Evolutionary conservation across 352 stramenopile species (phyloP).

Genomic region (Peronospora belbahrii): DNA sequence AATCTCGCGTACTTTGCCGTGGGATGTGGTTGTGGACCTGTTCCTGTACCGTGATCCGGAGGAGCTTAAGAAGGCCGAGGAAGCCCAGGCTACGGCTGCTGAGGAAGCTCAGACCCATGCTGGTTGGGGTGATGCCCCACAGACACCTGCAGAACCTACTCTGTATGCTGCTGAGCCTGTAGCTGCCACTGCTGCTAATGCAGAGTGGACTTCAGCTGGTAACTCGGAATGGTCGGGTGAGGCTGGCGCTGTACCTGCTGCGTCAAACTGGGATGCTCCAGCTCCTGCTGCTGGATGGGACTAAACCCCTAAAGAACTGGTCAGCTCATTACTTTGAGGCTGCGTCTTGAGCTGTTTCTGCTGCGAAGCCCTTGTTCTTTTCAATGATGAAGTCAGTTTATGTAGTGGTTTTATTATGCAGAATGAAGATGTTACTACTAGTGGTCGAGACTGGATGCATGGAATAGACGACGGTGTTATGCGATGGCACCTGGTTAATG

Average conservation of each 20-base stretch:
- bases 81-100: slow-evolving; percentile 87
- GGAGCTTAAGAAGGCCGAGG: slow-evolving; percentile 99
- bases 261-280: slow-evolving; percentile 44
- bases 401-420: slow-evolving; percentile 2
- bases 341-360: slow-evolving; percentile 1
- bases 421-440: slow-evolving; percentile 8
- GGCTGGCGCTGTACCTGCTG: slow-evolving; percentile 38
- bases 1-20: slow-evolving; percentile 91
- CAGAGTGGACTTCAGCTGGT: slow-evolving; percentile 60
- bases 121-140: slow-evolving; percentile 62
- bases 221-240: slow-evolving; percentile 79
- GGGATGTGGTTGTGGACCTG: slow-evolving; percentile 99
- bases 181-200: slow-evolving; percentile 36
- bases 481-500: slow-evolving; percentile 91
- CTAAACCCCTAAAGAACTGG: slow-evolving; percentile 32
- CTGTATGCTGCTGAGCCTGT: slow-evolving; percentile 46
- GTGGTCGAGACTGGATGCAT: slow-evolving; percentile 59
- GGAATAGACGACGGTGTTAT: slow-evolving; percentile 91
- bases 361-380: slow-evolving; percentile 27
- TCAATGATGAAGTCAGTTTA: slow-evolving; percentile 17
- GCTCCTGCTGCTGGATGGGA: slow-evolving; percentile 66
- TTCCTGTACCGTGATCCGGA: slow-evolving; percentile 99
- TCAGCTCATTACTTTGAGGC: slow-evolving; percentile 11
- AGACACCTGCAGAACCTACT: slow-evolving; percentile 43
- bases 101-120: slow-evolving; percentile 62